These are phyloP conservation scores for Sisymbrium irio DNA, from an alignment of 345 rosid genomes.

Conservation along the genomic window DNA sequence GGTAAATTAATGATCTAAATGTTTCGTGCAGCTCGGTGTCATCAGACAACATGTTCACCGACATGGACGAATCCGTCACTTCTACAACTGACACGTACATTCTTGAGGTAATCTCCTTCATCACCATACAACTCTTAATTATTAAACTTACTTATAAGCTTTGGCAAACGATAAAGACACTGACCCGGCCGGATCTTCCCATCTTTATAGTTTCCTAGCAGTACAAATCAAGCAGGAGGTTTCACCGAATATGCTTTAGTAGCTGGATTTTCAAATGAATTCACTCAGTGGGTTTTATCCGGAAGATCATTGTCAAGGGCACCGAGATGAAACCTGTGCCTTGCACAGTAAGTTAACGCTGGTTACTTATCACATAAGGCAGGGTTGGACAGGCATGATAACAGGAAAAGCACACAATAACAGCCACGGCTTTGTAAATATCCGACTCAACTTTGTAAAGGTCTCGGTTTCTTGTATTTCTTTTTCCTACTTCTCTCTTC, in stretches of 20 bases:
- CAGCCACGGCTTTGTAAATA: conserved; percentile 29
- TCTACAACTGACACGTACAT: conserved; percentile 16
- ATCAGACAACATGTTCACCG: conserved; percentile 36
- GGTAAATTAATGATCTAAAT: neutral
- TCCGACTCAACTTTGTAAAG: conserved; percentile 17
- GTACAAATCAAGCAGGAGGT: neutral
- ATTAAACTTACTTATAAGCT: neutral
- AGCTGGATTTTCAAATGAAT: conserved; percentile 30
- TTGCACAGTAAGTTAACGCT: conserved; percentile 18
- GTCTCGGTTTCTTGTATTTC: neutral
- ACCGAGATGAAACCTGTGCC: neutral
- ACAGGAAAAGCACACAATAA: neutral
- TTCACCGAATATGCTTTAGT: neutral
- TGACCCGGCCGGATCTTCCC: neutral
- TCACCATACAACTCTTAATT: neutral
- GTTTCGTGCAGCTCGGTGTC: conserved; percentile 24
- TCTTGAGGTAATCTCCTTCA: conserved; percentile 11
- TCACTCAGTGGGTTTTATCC: conserved; percentile 27
- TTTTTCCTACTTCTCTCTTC: neutral
- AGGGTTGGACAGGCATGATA: conserved; percentile 1
- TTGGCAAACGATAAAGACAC: conserved; percentile 6
- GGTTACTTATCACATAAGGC: conserved; percentile 4
- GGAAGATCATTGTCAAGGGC: conserved; percentile 20
- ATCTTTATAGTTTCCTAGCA: conserved; percentile 3
- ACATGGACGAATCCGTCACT: conserved; percentile 35